phyloP scores from a whole-genome alignment of 495 filamentous ascomycete species.

The Podospora anserina region DNA sequence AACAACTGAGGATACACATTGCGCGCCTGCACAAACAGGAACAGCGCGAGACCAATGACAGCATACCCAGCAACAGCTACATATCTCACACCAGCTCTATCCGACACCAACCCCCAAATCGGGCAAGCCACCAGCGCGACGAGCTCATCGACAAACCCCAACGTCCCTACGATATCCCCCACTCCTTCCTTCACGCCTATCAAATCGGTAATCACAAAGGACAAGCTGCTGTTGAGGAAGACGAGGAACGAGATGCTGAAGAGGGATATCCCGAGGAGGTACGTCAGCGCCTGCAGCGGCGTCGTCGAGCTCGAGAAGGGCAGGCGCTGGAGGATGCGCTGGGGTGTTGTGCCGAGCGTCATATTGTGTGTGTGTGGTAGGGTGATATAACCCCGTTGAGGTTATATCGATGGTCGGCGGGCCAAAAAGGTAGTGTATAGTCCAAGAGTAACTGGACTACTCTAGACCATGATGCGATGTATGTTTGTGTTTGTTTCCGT shows the following conservation, averaged over 20 bases:
- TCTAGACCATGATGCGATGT: not conserved
- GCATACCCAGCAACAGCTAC: constrained; percentile 75
- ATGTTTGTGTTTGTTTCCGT: not conserved
- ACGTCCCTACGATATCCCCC: constrained; percentile 85
- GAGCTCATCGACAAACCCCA: constrained; percentile 94
- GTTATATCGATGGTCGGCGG: not conserved
- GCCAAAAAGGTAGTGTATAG: not conserved
- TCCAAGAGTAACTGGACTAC: not conserved
- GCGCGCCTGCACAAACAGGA: constrained; percentile 76
- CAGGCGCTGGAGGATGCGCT: constrained; percentile 43
- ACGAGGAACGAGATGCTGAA: constrained; percentile 97
- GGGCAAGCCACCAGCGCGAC: constrained; percentile 89
- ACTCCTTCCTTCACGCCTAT: constrained; percentile 72
- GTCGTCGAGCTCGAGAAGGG: constrained; percentile 60
- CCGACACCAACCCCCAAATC: constrained; percentile 85
- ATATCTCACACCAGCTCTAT: constrained; percentile 80
- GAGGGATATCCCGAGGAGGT: constrained; percentile 83
- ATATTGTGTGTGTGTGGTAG: constrained; percentile 10
- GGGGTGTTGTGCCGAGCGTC: constrained; percentile 22
- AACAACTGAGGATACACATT: constrained; percentile 90
- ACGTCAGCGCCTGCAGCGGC: constrained; percentile 71
- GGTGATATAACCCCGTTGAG: not conserved
- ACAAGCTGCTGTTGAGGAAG: constrained; percentile 90
- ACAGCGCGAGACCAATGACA: constrained; percentile 71
- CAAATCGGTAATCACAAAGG: constrained; percentile 90